Evolutionary conservation across 768 basidiomycete genomes (phyloP).

Genomic region (Exidia glandulosa): DNA sequence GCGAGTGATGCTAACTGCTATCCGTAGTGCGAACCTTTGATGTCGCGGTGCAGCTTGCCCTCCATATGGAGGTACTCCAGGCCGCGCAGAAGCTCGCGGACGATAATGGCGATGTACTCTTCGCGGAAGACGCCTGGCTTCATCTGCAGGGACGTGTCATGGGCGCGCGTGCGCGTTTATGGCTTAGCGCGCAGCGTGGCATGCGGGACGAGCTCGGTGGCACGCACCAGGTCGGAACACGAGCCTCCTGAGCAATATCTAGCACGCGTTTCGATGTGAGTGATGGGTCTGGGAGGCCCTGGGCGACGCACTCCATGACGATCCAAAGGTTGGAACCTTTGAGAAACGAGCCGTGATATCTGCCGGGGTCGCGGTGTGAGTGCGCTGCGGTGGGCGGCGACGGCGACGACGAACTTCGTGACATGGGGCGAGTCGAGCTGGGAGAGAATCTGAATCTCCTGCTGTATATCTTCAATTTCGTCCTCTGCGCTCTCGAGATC

Average conservation of each 20-base stretch:
- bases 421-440: conserved; percentile 94
- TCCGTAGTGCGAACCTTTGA: conserved; percentile 62
- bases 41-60: conserved; percentile 97
- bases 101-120: conserved; percentile 97
- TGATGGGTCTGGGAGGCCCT: background rate
- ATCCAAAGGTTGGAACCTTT: conserved; percentile 98
- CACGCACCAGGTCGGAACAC: conserved; percentile 84
- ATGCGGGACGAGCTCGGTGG: conserved; percentile 4
- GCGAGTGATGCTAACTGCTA: conserved; percentile 4
- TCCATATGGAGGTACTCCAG: conserved; percentile 93
- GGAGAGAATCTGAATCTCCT: conserved; percentile 96
- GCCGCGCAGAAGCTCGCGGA: conserved; percentile 82
- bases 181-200: background rate
- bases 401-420: conserved; percentile 87
- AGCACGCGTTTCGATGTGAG: background rate
- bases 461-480: conserved; percentile 98
- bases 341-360: conserved; percentile 93
- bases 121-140: conserved; percentile 96
- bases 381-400: conserved; percentile 23
- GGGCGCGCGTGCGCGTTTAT: background rate
- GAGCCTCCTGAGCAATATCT: conserved; percentile 98
- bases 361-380: no score
- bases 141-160: conserved; percentile 47
- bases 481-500: conserved; percentile 98
- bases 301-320: conserved; percentile 76